Conservation (phyloP, 169 alveolate species). For the Plasmodium adleri region DNA sequence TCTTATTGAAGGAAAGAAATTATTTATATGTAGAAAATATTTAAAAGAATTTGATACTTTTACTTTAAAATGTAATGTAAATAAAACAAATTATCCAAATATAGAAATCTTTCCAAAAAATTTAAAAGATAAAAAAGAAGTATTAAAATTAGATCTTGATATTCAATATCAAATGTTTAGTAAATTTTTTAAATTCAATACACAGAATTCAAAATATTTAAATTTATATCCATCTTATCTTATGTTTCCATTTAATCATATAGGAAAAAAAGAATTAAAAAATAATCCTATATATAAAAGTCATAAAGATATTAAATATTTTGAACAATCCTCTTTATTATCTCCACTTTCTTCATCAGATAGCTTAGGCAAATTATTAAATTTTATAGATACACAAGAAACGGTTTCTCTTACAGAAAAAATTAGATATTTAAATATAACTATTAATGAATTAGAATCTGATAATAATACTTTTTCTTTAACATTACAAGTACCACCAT, state of each 20-base stretch:
- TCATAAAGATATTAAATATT: slow-evolving; percentile 15
- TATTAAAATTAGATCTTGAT: slow-evolving; percentile 14
- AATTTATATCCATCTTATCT: slow-evolving; percentile 28
- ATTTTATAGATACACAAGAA: slow-evolving; percentile 43
- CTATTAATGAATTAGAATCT: slow-evolving; percentile 5
- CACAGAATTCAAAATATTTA: neutral
- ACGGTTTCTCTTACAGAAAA: neutral
- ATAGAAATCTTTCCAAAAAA: slow-evolving; percentile 23
- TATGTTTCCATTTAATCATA: slow-evolving; percentile 20
- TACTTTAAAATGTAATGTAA: slow-evolving; percentile 20
- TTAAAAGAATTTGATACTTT: slow-evolving; percentile 60
- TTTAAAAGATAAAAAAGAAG: slow-evolving; percentile 13
- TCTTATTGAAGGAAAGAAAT: neutral
- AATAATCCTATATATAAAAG: slow-evolving; percentile 37
- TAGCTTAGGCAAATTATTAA: slow-evolving; percentile 13
- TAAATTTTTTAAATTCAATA: slow-evolving; percentile 10
- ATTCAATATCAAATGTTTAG: slow-evolving; percentile 17
- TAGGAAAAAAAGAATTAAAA: slow-evolving; percentile 35
- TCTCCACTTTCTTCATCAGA: slow-evolving; percentile 2
- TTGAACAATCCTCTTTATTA: neutral
- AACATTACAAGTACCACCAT: slow-evolving; percentile 52
- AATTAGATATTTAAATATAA: neutral
- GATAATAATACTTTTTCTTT: neutral
- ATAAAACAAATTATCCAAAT: slow-evolving; percentile 1
- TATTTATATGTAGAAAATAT: slow-evolving; percentile 43